Evolutionary conservation across 108 stramenopile genomes (phyloP).

Genomic region (Seminavis robusta): DNA sequence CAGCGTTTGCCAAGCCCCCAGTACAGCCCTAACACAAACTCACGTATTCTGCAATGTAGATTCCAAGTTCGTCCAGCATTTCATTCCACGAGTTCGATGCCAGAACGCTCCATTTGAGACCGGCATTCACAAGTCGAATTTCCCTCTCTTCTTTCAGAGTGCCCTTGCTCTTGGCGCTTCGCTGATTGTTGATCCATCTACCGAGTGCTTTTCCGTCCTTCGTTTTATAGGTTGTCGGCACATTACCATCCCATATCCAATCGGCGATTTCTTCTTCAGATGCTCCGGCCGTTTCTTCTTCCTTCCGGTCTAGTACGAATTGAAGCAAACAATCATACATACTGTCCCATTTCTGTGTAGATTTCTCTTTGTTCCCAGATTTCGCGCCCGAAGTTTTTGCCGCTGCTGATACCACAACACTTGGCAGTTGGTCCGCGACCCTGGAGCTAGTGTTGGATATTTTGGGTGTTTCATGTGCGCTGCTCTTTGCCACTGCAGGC

Average conservation of each 20-base stretch:
- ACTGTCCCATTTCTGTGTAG: conserved; percentile 85
- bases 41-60: conserved; percentile 70
- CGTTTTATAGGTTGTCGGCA: conserved; percentile 63
- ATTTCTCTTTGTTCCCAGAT: conserved; percentile 41
- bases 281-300: conserved; percentile 48
- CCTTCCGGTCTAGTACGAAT: conserved; percentile 62
- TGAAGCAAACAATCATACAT: conserved; percentile 77
- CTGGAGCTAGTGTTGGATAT: conserved; percentile 23
- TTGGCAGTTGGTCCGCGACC: no score
- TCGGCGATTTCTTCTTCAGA: conserved; percentile 48
- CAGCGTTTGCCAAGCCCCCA: background rate
- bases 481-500: background rate
- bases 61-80: conserved; percentile 78
- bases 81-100: conserved; percentile 86
- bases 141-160: conserved; percentile 75
- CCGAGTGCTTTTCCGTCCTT: conserved; percentile 80
- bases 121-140: conserved; percentile 69
- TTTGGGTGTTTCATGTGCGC: conserved; percentile 12
- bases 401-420: conserved; percentile 12
- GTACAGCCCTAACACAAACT: background rate
- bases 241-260: conserved; percentile 89
- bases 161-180: conserved; percentile 80
- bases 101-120: conserved; percentile 87
- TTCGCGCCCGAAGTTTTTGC: conserved; percentile 10
- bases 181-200: conserved; percentile 88